Evolutionary conservation across 1,139 yeast species (phyloP).

Genomic region (Debaryomyces singareniensis): DNA sequence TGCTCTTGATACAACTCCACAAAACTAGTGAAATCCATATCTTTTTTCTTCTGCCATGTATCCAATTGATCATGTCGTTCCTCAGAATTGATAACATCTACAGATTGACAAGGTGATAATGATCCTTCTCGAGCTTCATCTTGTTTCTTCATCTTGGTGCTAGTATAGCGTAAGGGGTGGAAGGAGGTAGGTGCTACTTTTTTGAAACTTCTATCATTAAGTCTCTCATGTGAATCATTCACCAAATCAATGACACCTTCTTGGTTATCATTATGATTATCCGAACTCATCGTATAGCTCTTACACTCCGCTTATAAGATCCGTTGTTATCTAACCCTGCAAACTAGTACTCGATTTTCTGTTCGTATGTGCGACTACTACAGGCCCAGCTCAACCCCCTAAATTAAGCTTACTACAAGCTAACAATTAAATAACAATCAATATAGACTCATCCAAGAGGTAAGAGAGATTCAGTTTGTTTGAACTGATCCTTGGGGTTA

Average conservation of each 20-base stretch:
- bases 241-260: background rate
- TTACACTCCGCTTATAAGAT: no score
- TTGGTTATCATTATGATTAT: background rate
- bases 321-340: no score
- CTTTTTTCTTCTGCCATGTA: conserved; percentile 4
- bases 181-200: conserved; percentile 7
- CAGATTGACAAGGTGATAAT: conserved; percentile 22
- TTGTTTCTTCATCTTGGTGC: conserved; percentile 13
- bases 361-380: no score
- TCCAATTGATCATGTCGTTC: background rate
- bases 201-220: background rate
- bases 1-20: conserved; percentile 32
- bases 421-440: no score
- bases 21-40: conserved; percentile 7
- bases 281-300: background rate
- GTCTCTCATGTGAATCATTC: background rate
- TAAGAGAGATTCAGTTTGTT: no score
- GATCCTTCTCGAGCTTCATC: conserved; percentile 21
- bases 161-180: conserved; percentile 19
- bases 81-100: conserved; percentile 3
- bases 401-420: no score
- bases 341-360: no score
- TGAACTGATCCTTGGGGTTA: no score
- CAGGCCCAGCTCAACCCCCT: no score
- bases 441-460: no score